Evolutionary conservation across 805 yeast genomes (phyloP).

Genomic region (Hanseniaspora thailandica): DNA sequence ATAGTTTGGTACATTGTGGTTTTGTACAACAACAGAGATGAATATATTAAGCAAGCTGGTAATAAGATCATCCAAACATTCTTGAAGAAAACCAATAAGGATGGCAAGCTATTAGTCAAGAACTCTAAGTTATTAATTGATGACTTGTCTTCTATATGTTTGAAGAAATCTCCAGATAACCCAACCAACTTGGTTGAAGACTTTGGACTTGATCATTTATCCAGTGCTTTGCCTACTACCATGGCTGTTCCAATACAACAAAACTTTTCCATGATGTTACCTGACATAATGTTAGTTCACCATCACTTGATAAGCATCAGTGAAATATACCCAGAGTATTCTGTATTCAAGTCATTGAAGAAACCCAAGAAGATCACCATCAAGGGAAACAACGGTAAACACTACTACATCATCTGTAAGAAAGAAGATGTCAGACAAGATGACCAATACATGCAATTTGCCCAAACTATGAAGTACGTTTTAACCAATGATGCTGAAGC

Average conservation of each 20-base stretch:
- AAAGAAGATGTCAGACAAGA: constrained; percentile 91
- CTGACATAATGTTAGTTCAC: constrained; percentile 29
- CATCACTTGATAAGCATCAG: constrained; percentile 18
- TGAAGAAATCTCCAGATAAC: constrained; percentile 10
- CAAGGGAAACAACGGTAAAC: constrained; percentile 65
- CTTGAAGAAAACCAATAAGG: constrained; percentile 23
- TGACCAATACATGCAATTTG: constrained; percentile 81
- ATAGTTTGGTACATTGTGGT: constrained; percentile 66
- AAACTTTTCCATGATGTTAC: constrained; percentile 57
- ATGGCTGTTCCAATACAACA: constrained; percentile 65
- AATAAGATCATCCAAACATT: constrained; percentile 36
- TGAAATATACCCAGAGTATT: constrained; percentile 48
- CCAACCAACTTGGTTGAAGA: constrained; percentile 12
- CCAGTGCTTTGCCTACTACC: constrained; percentile 32
- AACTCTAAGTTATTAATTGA: not conserved
- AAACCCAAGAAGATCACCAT: constrained; percentile 69
- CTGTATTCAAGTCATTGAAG: constrained; percentile 70
- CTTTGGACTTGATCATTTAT: not conserved
- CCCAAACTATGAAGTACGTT: constrained; percentile 71
- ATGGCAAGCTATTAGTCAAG: not conserved
- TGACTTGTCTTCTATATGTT: constrained; percentile 16
- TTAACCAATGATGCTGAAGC: constrained; percentile 59
- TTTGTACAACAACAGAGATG: constrained; percentile 46
- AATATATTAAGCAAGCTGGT: constrained; percentile 30
- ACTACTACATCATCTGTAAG: constrained; percentile 69